These are phyloP conservation scores for Globisporangium uncinulatum DNA, from an alignment of 352 stramenopile species.

Conservation along the genomic window DNA sequence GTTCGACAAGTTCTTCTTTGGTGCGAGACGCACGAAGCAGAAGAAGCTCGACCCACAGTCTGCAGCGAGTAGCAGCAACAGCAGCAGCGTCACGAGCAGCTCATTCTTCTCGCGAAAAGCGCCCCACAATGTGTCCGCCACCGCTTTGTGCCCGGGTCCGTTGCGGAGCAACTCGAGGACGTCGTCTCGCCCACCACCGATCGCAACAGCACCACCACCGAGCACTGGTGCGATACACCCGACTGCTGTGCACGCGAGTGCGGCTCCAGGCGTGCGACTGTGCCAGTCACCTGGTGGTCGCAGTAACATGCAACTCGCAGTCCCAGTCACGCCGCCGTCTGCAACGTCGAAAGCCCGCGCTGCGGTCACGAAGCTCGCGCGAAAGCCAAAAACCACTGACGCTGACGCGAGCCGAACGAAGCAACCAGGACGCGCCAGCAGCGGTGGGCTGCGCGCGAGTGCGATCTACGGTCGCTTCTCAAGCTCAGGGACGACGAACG, in stretches of 20 bases:
- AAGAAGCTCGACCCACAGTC: slow-evolving; percentile 12
- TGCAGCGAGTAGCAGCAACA: not conserved
- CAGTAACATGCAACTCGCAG: slow-evolving; percentile 33
- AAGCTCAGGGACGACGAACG: not conserved
- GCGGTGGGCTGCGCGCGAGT: slow-evolving; percentile 6
- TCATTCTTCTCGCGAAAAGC: slow-evolving; percentile 13
- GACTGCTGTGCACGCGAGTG: not conserved
- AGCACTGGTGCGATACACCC: too few relatives aligned
- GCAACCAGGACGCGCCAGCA: not conserved
- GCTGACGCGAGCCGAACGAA: too few relatives aligned
- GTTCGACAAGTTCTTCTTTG: slow-evolving; percentile 19
- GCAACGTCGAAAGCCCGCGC: slow-evolving; percentile 2
- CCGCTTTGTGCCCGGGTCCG: not conserved
- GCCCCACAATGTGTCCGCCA: not conserved
- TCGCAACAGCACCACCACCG: slow-evolving; percentile 6
- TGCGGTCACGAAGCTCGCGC: not conserved
- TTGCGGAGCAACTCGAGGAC: slow-evolving; percentile 11
- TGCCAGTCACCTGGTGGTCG: slow-evolving; percentile 30
- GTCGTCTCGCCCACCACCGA: slow-evolving; percentile 20
- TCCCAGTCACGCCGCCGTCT: slow-evolving; percentile 24
- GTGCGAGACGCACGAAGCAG: slow-evolving; percentile 7
- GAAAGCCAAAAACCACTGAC: slow-evolving; percentile 3
- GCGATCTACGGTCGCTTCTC: slow-evolving; percentile 10
- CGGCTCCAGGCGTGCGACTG: slow-evolving; percentile 13
- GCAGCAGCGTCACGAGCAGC: not conserved